Conservation (phyloP, 495 filamentous ascomycete genomes). For the Aspergillus nidulans region DNA sequence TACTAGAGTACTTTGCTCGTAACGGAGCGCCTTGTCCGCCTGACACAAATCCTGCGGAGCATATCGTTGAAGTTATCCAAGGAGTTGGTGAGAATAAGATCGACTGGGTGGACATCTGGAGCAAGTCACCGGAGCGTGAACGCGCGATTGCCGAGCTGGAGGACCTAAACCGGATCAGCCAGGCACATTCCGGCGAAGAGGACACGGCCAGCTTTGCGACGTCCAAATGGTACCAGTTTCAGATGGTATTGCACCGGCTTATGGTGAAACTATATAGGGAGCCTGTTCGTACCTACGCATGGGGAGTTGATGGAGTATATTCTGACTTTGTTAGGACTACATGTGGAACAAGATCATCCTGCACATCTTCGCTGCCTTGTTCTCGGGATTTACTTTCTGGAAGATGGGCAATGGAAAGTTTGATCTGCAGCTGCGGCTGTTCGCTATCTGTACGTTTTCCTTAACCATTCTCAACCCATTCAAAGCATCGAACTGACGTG, state of each 20-base stretch:
- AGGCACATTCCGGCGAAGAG: conserved; percentile 44
- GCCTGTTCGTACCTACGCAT: conserved; percentile 67
- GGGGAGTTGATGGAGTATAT: conserved; percentile 31
- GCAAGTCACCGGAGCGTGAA: conserved; percentile 55
- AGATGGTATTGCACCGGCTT: conserved; percentile 55
- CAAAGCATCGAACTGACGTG: background rate
- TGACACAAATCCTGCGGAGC: conserved; percentile 55
- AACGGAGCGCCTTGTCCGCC: conserved; percentile 47
- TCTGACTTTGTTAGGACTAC: conserved; percentile 28
- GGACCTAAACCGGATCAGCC: conserved; percentile 42
- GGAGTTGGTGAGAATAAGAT: conserved; percentile 25
- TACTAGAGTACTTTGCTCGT: conserved; percentile 52
- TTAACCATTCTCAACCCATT: background rate
- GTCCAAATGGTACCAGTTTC: conserved; percentile 51
- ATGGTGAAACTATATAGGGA: conserved; percentile 85
- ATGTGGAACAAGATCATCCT: conserved; percentile 42
- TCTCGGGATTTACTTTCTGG: conserved; percentile 45
- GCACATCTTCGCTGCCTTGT: conserved; percentile 36
- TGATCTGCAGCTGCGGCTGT: conserved; percentile 33
- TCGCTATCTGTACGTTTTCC: conserved; percentile 51
- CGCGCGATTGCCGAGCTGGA: conserved; percentile 53
- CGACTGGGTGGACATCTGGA: conserved; percentile 50
- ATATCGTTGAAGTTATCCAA: conserved; percentile 50
- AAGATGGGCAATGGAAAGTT: conserved; percentile 40
- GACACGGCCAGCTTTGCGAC: conserved; percentile 56